Conservation (phyloP, 169 alveolate species). For the Cryptosporidium meleagridis region DNA sequence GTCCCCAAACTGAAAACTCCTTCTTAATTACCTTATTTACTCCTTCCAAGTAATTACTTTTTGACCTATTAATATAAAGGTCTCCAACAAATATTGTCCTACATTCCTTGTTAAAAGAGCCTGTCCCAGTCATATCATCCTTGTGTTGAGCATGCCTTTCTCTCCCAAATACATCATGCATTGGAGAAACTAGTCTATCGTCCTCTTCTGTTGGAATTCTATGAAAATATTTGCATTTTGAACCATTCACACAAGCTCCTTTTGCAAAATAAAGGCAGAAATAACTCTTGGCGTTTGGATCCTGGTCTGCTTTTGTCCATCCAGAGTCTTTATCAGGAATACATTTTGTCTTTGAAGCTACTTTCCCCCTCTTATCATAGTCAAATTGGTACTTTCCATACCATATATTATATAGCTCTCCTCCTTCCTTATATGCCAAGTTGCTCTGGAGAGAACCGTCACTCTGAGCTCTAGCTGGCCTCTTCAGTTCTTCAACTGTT, state of each 20-base stretch:
- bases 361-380: conserved; percentile 86
- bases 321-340: conserved; percentile 95
- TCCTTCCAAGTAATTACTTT: conserved; percentile 87
- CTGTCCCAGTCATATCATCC: conserved; percentile 98
- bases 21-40: conserved; percentile 92
- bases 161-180: conserved; percentile 98
- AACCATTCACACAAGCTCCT: conserved; percentile 98
- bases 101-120: conserved; percentile 95
- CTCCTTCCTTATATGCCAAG: conserved; percentile 92
- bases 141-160: conserved; percentile 94
- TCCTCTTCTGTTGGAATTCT: conserved; percentile 95
- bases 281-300: conserved; percentile 83
- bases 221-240: conserved; percentile 95
- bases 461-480: conserved; percentile 74
- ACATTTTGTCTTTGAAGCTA: conserved; percentile 92
- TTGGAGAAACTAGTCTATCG: conserved; percentile 89
- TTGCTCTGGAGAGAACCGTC: conserved; percentile 66
- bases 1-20: conserved; percentile 96
- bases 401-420: conserved; percentile 98
- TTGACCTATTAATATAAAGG: conserved; percentile 86
- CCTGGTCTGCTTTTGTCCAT: conserved; percentile 94
- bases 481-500: conserved; percentile 25
- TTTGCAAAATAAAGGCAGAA: conserved; percentile 96
- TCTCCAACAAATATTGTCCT: conserved; percentile 94
- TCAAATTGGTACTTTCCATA: conserved; percentile 96